A percentile compares a stretch with the other conserved stretches of the same genome.
Conservation (phyloP, 768 basidiomycete genomes). For the Boletus vinaceobasis region DNA sequence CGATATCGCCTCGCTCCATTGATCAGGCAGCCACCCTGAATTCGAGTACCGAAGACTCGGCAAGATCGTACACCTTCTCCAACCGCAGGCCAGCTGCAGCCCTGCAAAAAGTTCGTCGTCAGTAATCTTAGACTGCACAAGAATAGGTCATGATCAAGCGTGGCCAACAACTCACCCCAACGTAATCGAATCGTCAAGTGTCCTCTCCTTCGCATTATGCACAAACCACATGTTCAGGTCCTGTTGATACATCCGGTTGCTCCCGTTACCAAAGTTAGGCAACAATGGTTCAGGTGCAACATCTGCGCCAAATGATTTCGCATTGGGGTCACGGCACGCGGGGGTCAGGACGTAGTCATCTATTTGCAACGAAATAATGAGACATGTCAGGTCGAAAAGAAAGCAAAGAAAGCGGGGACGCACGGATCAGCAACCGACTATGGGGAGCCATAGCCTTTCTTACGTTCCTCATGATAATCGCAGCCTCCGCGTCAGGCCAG, state of each 20-base stretch:
- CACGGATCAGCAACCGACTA: conserved; percentile 35
- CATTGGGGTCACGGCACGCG: conserved; percentile 6
- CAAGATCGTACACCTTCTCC: conserved; percentile 28
- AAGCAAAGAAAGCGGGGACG: conserved; percentile 1
- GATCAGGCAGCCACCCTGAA: conserved; percentile 18
- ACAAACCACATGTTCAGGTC: conserved; percentile 46
- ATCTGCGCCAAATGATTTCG: conserved; percentile 14
- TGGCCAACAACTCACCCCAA: conserved; percentile 24
- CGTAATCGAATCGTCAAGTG: conserved; percentile 37
- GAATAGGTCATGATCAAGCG: no score
- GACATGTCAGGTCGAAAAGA: not conserved
- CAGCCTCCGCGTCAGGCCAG: conserved; percentile 35
- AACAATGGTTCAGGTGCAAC: conserved; percentile 44
- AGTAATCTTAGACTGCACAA: not conserved
- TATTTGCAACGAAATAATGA: not conserved
- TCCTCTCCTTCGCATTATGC: conserved; percentile 43
- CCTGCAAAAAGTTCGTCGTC: conserved; percentile 4
- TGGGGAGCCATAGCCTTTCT: conserved; percentile 26
- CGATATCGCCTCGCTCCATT: not conserved
- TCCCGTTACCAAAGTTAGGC: conserved; percentile 45
- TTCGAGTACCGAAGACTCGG: conserved; percentile 24
- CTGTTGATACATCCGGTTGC: conserved; percentile 38
- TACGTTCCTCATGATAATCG: conserved; percentile 30
- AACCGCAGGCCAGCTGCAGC: conserved; percentile 17
- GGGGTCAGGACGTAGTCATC: conserved; percentile 22